Percentiles rank a stretch among this genome's conserved stretches.
These are phyloP conservation scores for Tetrahymena malaccensis DNA, from an alignment of 73 alveolate species.

Conservation along the genomic window DNA sequence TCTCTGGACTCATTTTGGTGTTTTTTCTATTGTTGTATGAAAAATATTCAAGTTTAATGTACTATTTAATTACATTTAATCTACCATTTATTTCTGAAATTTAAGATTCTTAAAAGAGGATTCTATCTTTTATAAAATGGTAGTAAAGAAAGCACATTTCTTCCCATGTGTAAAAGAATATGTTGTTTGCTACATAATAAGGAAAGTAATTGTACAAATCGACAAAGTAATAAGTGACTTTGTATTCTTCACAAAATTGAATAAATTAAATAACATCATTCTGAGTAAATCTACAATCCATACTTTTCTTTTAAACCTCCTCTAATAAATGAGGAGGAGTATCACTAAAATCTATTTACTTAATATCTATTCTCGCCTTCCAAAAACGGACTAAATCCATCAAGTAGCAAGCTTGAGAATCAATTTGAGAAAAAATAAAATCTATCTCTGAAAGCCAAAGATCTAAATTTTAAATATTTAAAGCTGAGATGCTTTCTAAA, in stretches of 20 bases:
- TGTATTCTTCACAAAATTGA: neutral
- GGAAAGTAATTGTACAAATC: neutral
- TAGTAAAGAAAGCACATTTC: neutral
- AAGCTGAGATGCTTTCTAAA: neutral
- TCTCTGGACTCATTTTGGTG: neutral
- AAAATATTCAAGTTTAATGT: neutral
- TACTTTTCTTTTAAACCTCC: neutral
- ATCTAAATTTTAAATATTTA: neutral
- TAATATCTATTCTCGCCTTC: neutral
- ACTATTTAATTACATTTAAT: neutral
- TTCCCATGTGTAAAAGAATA: neutral
- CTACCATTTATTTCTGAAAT: neutral
- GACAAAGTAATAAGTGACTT: neutral
- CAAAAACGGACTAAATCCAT: neutral
- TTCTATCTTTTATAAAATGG: neutral
- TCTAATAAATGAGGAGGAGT: neutral
- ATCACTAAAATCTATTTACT: neutral
- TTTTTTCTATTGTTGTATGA: neutral
- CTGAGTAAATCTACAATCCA: neutral
- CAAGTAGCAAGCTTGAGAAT: neutral
- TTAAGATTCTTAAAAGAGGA: neutral
- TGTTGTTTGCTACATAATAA: neutral
- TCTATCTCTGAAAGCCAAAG: neutral
- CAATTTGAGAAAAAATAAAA: neutral
- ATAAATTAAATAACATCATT: neutral